Percentiles rank a stretch among this genome's conserved stretches.
phyloP scores from a whole-genome alignment of 768 basidiomycete genomes.

The Suillus weaverae region DNA sequence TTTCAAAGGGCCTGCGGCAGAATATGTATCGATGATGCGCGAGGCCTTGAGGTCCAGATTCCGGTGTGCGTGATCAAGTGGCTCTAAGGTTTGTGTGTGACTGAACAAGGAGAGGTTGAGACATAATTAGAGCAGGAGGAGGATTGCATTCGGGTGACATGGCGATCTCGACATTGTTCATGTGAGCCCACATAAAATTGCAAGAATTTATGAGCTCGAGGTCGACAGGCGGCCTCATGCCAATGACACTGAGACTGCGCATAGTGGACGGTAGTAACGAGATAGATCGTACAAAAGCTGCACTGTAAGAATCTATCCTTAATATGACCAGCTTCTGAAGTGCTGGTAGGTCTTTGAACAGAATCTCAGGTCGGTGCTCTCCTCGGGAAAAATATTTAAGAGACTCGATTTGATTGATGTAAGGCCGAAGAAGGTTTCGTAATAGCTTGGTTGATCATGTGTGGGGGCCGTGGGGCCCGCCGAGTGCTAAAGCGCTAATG shows the following conservation, averaged over 20 bases:
- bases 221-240: too few relatives aligned
- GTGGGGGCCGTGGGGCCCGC: too few relatives aligned
- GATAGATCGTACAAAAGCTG: too few relatives aligned
- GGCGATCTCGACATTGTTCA: background rate
- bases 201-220: background rate
- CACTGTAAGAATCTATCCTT: too few relatives aligned
- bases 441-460: background rate
- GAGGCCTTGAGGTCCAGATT: conserved; percentile 15
- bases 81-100: background rate
- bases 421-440: background rate
- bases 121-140: conserved; percentile 17
- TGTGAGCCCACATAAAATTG: background rate
- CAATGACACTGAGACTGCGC: too few relatives aligned
- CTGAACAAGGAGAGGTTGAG: conserved; percentile 17
- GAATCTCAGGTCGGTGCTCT: too few relatives aligned
- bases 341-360: background rate
- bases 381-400: too few relatives aligned
- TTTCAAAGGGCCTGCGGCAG: background rate
- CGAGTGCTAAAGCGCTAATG: too few relatives aligned
- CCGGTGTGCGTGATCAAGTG: conserved; percentile 14
- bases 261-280: too few relatives aligned
- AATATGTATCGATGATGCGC: conserved; percentile 3
- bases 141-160: background rate
- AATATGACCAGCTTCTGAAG: background rate
- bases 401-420: background rate